Base-by-base conservation (phyloP, 2,329 filamentous ascomycete species). In the Cladophialophora bantiana region DNA sequence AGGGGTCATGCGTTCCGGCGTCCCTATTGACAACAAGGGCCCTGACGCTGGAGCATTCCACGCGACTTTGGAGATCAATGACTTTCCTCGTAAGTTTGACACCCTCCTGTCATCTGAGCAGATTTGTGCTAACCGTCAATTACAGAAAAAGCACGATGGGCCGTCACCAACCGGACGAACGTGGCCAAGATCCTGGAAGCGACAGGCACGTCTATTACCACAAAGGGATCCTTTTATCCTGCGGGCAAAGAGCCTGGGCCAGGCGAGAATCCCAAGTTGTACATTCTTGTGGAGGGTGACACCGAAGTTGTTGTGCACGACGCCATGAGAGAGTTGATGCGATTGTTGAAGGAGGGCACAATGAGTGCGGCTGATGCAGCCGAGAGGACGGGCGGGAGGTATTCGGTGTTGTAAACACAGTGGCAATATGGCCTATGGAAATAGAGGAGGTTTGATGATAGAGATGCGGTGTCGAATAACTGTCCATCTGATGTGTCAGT, bases 11-110 rank as follows among this genome's bases (percentile, higher is more conserved):
- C 90, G 95, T 67, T 90, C 92, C 3, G 95, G 95, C 13, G 94
- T 96, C 68, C 93, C 95, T 7, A 96, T 97, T 76, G 95, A 99
- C 82, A 99, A 99, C 82, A 97, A 97, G 79, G 95, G 95, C 0
- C 95, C 95, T 0, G 95, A 99, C 78, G 95, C 95, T 2, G 95
- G 95, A 59, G 93, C 94, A 0, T 99, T 93, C 85, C 95, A 99
- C 78, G 94, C 95, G 15, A 98, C 94, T 3, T 85, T 99, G 68
- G 95, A 98, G 79, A 99, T 99, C 86, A 99, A 99, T 79, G 95
- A 99, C 80, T 98, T 98, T 80, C 95, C 95, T 38, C 95, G 82
- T 84, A 82, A 80, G 82, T 81, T 59, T 45, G 10, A 31, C 63
- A 59, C 36, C 13, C 55, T 56, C n/a, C 40, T 59, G 56, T 58